A percentile compares a stretch with the other conserved stretches of the same genome.
phyloP scores from a whole-genome alignment of 306 rosid species.

The Dryas octopetala region DNA sequence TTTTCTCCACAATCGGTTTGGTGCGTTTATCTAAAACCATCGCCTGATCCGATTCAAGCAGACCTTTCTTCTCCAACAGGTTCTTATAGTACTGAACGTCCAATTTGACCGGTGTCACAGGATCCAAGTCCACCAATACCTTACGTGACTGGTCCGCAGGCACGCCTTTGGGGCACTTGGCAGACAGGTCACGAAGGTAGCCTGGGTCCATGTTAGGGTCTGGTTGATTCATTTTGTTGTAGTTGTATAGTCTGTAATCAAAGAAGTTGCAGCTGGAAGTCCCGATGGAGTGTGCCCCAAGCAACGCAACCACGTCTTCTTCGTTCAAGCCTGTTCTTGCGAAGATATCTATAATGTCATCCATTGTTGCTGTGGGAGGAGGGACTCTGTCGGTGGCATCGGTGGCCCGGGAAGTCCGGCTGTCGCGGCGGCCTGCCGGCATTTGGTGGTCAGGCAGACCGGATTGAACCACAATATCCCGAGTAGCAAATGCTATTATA shows the following conservation, averaged over 20 bases:
- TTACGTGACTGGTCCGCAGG: too few relatives aligned
- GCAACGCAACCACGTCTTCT: slow-evolving; percentile 53
- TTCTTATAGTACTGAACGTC: slow-evolving; percentile 48
- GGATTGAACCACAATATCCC: slow-evolving; percentile 32
- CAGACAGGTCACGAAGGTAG: slow-evolving; percentile 10
- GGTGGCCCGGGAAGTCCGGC: slow-evolving; percentile 37
- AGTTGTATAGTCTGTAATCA: slow-evolving; percentile 33
- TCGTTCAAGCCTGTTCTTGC: slow-evolving; percentile 31
- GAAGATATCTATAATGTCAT: slow-evolving; percentile 28
- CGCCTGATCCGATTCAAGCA: slow-evolving; percentile 50
- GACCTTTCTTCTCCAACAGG: slow-evolving; percentile 24
- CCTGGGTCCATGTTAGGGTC: slow-evolving; percentile 30
- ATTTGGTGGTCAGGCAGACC: slow-evolving; percentile 31
- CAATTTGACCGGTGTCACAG: slow-evolving; percentile 39
- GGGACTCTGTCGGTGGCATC: slow-evolving; percentile 40
- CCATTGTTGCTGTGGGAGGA: slow-evolving; percentile 17
- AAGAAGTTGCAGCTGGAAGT: slow-evolving; percentile 37
- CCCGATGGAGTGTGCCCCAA: slow-evolving; percentile 72
- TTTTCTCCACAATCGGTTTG: slow-evolving; percentile 15
- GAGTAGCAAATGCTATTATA: slow-evolving; percentile 39
- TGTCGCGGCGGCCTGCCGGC: slow-evolving; percentile 54
- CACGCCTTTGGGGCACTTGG: slow-evolving; percentile 24
- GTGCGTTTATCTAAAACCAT: slow-evolving; percentile 39
- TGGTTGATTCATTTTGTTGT: neutral
- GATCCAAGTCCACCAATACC: slow-evolving; percentile 37